Evolutionary conservation across 495 filamentous ascomycete species (phyloP), one percentile per base, ranked within the genome.

Genomic region (Neurospora sp.): DNA sequence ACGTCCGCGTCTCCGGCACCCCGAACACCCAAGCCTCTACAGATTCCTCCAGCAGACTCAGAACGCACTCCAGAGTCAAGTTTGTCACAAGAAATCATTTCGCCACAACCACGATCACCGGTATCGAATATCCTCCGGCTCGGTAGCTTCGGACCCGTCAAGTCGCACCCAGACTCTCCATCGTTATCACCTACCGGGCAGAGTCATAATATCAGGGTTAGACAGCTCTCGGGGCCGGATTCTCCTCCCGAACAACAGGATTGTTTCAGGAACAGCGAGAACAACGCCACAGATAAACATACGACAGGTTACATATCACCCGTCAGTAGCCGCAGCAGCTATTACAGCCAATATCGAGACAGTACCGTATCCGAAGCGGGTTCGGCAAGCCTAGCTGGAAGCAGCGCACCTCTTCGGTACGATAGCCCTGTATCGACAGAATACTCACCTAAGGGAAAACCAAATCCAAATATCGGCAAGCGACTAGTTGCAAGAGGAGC

Each of bases 151-250:
- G 8, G 44, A 40, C 16, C 20, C 48, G 37, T 37, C 70, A 38
- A 71, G 41, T 22, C 70, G 5, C 40, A 37, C 6, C 17, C 70
- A 35, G 48, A 45, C 44, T 35, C 70, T 35, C 48, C 61, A 27
- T 39, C 44, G 35, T 12, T 68, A 8, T 42, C 72, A 8, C 78
- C 78, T 2, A 74, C 75, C 35, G 73, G 76, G 5, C 76, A 78
- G 48, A 75, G 72, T 45, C 73, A 76, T 8, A 44, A 40, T 0
- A 71, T 70, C 48, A 79, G 75, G 75, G 71, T 79, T 41, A 73
- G 69, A 39, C 74, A 78, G 38, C 71, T 76, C 17, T 79, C 53
- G 42, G 74, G 78, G 4, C 42, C 73, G 8, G 77, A 74, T 38
- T 37, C 75, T 17, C 42, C 9, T 9, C 31, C 61, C 0, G 70